Evolutionary conservation across 2,329 filamentous ascomycete genomes (phyloP).

Genomic region (Ampelomyces quisqualis): DNA sequence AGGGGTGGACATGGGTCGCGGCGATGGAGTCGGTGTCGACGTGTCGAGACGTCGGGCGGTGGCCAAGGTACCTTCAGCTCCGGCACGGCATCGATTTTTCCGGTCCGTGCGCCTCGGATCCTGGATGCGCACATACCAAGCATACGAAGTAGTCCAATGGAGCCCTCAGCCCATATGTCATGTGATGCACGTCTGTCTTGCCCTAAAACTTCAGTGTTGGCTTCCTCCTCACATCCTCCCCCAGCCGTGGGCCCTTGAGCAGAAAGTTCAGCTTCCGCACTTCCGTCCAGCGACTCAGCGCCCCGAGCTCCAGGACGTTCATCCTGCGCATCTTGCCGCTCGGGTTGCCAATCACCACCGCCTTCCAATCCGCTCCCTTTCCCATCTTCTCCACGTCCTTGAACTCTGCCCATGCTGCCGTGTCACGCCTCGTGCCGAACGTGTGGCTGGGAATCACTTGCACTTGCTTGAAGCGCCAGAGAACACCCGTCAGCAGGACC

Average conservation of each 20-base stretch:
- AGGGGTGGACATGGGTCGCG: conserved; percentile 17
- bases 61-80: conserved; percentile 19
- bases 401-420: conserved; percentile 35
- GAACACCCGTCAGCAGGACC: conserved; percentile 60
- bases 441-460: conserved; percentile 67
- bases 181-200: too few relatives aligned
- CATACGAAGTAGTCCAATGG: too few relatives aligned
- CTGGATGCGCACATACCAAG: too few relatives aligned
- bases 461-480: conserved; percentile 65
- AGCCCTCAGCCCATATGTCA: too few relatives aligned
- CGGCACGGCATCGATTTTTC: conserved; percentile 25
- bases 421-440: conserved; percentile 42
- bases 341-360: conserved; percentile 70
- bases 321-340: conserved; percentile 67
- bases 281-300: conserved; percentile 70
- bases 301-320: conserved; percentile 69
- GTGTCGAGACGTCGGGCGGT: conserved; percentile 2
- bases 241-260: conserved; percentile 24
- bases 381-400: conserved; percentile 46
- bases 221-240: too few relatives aligned
- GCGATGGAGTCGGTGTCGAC: conserved; percentile 16
- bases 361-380: conserved; percentile 60
- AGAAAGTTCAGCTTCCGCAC: conserved; percentile 57
- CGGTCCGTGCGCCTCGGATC: conserved; percentile 17
- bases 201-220: too few relatives aligned